phyloP scores from a whole-genome alignment of 257 asterid species.

The Nicotiana attenuata region DNA sequence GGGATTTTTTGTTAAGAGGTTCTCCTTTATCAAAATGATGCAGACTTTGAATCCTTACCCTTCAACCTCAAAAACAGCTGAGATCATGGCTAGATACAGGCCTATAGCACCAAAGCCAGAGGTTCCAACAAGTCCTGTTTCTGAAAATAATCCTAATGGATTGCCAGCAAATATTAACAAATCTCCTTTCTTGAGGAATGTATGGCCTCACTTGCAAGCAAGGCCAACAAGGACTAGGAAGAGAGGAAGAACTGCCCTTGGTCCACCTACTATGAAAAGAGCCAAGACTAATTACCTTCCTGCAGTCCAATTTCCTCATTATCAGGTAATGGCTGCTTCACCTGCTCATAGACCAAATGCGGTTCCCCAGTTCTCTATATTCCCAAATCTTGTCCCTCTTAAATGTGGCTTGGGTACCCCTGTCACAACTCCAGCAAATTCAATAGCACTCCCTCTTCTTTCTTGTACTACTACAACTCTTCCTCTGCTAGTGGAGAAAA shows the following conservation, averaged over 20 bases:
- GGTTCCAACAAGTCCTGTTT: slow-evolving; percentile 14
- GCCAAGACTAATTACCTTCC: slow-evolving; percentile 35
- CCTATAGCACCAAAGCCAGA: slow-evolving; percentile 96
- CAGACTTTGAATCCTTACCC: slow-evolving; percentile 53
- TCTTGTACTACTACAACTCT: slow-evolving; percentile 7
- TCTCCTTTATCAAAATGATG: slow-evolving; percentile 36
- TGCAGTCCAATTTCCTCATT: slow-evolving; percentile 26
- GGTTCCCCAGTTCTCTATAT: slow-evolving; percentile 23
- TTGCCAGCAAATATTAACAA: slow-evolving; percentile 48
- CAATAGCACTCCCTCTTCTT: slow-evolving; percentile 42
- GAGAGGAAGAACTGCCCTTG: slow-evolving; percentile 63
- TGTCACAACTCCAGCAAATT: slow-evolving; percentile 37
- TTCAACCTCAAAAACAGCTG: slow-evolving; percentile 62
- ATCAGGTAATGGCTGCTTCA: slow-evolving; percentile 18
- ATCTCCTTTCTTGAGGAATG: slow-evolving; percentile 61
- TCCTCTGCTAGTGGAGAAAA: not conserved
- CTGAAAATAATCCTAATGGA: slow-evolving; percentile 20
- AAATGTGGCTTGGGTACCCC: slow-evolving; percentile 48
- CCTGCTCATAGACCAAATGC: slow-evolving; percentile 24
- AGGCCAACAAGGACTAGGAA: slow-evolving; percentile 80
- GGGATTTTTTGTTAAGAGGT: not conserved
- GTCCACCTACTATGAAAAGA: slow-evolving; percentile 51
- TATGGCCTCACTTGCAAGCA: slow-evolving; percentile 82
- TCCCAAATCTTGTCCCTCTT: slow-evolving; percentile 36
- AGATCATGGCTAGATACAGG: slow-evolving; percentile 83